Conservation (phyloP, 805 yeast species). For the Ogataea methylovora region DNA sequence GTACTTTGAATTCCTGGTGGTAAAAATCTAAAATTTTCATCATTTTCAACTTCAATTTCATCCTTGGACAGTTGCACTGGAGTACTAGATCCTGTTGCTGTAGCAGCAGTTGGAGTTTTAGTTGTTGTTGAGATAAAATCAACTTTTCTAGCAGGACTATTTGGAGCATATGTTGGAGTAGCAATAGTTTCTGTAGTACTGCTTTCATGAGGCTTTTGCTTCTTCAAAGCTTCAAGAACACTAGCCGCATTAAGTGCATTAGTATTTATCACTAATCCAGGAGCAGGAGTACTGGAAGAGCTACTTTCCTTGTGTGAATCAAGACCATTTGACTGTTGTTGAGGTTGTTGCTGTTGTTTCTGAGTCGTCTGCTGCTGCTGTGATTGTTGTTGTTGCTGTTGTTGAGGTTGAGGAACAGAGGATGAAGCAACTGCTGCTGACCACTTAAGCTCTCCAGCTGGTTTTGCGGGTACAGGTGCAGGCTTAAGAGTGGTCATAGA, state of each 20-base stretch:
- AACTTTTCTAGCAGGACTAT: background rate
- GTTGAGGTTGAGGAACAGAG: background rate
- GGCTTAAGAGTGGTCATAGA: slow-evolving; percentile 24
- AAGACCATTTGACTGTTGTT: background rate
- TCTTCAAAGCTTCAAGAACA: slow-evolving; percentile 27
- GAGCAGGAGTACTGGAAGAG: no score
- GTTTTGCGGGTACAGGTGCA: slow-evolving; percentile 27
- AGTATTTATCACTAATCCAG: slow-evolving; percentile 14
- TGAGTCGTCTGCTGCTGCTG: slow-evolving; percentile 1
- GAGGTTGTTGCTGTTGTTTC: slow-evolving; percentile 1
- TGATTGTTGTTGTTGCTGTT: background rate
- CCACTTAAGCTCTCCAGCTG: slow-evolving; percentile 25
- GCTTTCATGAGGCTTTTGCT: slow-evolving; percentile 23
- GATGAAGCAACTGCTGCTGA: slow-evolving; percentile 24
- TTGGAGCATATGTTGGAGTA: background rate
- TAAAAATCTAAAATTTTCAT: slow-evolving; percentile 22
- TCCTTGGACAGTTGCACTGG: slow-evolving; percentile 1
- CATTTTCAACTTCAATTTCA: slow-evolving; percentile 14
- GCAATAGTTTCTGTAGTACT: background rate
- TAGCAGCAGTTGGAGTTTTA: slow-evolving; percentile 2
- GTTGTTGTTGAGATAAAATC: background rate
- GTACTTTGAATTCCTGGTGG: slow-evolving; percentile 29
- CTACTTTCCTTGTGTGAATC: no score
- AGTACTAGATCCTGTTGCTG: background rate
- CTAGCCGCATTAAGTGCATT: slow-evolving; percentile 30